Base-by-base conservation (phyloP, 2,329 filamentous ascomycete genomes). In the Aspergillus intermedius region DNA sequence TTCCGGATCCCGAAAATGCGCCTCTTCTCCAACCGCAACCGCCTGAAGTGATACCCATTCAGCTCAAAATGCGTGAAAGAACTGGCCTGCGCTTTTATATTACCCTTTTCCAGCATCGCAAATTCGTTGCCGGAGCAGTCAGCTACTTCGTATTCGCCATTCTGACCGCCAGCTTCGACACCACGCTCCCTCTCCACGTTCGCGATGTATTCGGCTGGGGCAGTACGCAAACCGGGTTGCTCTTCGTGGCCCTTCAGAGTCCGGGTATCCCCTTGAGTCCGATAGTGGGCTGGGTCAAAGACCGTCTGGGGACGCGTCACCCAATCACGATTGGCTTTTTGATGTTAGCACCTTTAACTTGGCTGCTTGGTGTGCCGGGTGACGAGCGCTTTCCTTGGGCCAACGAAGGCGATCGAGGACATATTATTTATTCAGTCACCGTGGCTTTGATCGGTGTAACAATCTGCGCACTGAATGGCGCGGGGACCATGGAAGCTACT, bases 201-300 rank as follows among this genome's bases (percentile, higher is more conserved):
- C 68, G 75, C 39, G 58, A 67, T 8, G 72, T 67, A 0, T 84
- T 83, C 53, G 54, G 66, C 47, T 83, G 78, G 77, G 67, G 73
- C 42, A 76, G 79, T 0, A 72, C 74, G 0, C 77, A 74, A 0
- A 76, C 78, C 1, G 80, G 80, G 0, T 62, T 83, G 5, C 62
- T 81, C 13, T 81, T 83, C 55, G 68, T 82, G 2, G 69, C 74
- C 3, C 57, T 87, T 23, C 77, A 84, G 42, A 65, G 83, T 2
- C 84, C 84, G 0, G 52, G 50, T 2, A 75, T 77, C 6, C 79
- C 86, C 57, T 54, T 79, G 2, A 77, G 79, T 0, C 84, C 84
- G 0, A 41, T 82, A 0, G 74, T 81, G 1, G 82, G 79, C 10
- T 71, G 69, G 67, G 56, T 75, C 43, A 62, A 62, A 21, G 56